Conservation (phyloP, 2,329 filamentous ascomycete species). For the Talaromyces rugulosus region DNA sequence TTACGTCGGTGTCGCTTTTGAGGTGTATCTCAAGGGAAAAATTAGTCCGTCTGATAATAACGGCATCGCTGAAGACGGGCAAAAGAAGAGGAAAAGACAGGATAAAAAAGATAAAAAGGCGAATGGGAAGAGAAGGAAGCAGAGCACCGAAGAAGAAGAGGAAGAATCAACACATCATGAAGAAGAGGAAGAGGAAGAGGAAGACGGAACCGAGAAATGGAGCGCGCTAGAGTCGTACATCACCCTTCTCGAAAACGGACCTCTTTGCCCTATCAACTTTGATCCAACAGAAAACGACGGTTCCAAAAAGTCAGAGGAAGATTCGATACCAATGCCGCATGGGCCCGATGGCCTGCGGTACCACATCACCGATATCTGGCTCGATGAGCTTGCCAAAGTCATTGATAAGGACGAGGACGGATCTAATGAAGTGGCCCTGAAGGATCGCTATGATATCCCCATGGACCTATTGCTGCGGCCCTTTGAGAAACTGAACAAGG, state of each 20-base stretch:
- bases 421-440: conserved; percentile 29
- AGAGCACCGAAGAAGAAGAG: conserved; percentile 11
- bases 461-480: conserved; percentile 41
- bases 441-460: conserved; percentile 34
- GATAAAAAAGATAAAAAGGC: conserved; percentile 18
- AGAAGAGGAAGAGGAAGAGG: conserved; percentile 6
- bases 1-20: conserved; percentile 69
- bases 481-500: conserved; percentile 40
- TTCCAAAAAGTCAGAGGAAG: conserved; percentile 21
- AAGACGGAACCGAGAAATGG: conserved; percentile 22
- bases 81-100: conserved; percentile 27
- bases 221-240: conserved; percentile 34
- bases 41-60: conserved; percentile 1
- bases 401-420: conserved; percentile 39
- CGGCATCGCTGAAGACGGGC: conserved; percentile 19
- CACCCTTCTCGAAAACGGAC: conserved; percentile 36
- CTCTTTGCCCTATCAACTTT: conserved; percentile 37
- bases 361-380: conserved; percentile 85
- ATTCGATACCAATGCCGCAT: conserved; percentile 38
- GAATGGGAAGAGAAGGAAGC: conserved; percentile 18
- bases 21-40: conserved; percentile 32
- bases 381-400: conserved; percentile 79
- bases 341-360: conserved; percentile 80
- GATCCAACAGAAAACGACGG: conserved; percentile 22
- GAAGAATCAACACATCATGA: conserved; percentile 2